Conservation (phyloP, 371 early-diverging fungal genomes). For the Mortierella sp. region DNA sequence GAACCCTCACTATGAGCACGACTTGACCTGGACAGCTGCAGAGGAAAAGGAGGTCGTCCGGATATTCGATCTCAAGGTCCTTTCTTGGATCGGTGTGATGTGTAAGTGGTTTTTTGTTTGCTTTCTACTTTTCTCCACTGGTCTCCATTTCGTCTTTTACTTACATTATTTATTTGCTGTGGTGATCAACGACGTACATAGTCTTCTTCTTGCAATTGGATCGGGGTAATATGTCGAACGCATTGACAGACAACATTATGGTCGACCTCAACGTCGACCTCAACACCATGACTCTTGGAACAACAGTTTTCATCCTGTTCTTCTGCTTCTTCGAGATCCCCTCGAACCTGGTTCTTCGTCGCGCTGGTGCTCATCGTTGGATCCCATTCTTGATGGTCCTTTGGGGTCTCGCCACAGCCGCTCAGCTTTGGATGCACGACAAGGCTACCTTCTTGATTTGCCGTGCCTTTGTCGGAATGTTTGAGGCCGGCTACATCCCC, state of each 20-base stretch:
- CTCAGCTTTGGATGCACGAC: slow-evolving; percentile 58
- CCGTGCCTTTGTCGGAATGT: slow-evolving; percentile 55
- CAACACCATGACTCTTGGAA: slow-evolving; percentile 60
- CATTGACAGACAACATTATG: slow-evolving; percentile 61
- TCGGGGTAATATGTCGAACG: slow-evolving; percentile 62
- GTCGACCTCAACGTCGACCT: slow-evolving; percentile 57
- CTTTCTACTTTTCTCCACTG: background rate
- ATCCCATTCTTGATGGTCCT: slow-evolving; percentile 72
- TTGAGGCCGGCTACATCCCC: slow-evolving; percentile 74
- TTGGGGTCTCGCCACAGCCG: slow-evolving; percentile 75
- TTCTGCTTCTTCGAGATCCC: slow-evolving; percentile 63
- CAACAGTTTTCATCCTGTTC: slow-evolving; percentile 56
- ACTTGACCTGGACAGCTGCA: slow-evolving; percentile 54
- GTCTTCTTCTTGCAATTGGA: slow-evolving; percentile 61
- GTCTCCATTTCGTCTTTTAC: slow-evolving; percentile 16
- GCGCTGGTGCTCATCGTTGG: slow-evolving; percentile 70
- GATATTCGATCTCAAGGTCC: slow-evolving; percentile 49
- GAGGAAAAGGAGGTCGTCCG: slow-evolving; percentile 57
- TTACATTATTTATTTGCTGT: slow-evolving; percentile 46
- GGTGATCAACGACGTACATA: slow-evolving; percentile 37
- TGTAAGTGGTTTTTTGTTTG: slow-evolving; percentile 41
- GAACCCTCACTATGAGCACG: slow-evolving; percentile 50
- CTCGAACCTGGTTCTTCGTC: slow-evolving; percentile 67
- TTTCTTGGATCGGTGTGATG: slow-evolving; percentile 58
- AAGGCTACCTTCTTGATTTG: slow-evolving; percentile 52